phyloP scores from a whole-genome alignment of 2,329 filamentous ascomycete species.

The Aspergillus eucalypticola region DNA sequence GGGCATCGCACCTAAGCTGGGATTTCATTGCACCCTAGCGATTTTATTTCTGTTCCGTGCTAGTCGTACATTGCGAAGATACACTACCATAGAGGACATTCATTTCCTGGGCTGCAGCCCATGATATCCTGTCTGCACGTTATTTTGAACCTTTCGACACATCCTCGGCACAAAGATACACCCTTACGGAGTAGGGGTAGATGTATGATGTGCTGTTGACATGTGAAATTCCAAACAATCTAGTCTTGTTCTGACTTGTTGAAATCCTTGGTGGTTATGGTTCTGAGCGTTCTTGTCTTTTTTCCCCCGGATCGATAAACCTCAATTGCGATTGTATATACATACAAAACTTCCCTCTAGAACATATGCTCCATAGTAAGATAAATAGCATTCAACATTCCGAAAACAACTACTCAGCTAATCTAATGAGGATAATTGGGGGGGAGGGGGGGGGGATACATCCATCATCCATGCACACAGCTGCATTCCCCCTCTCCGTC shows the following conservation, averaged over 20 bases:
- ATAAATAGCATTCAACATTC: neutral
- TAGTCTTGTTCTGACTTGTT: neutral
- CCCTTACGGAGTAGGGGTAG: neutral
- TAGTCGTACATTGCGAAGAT: neutral
- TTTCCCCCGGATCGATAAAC: neutral
- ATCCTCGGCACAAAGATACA: neutral
- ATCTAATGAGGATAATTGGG: neutral
- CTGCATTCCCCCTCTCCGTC: neutral
- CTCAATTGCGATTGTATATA: neutral
- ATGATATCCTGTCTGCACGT: neutral
- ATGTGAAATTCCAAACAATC: neutral
- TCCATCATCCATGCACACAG: neutral
- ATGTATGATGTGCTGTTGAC: neutral
- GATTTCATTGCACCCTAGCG: neutral
- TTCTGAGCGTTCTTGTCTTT: constrained; percentile 1
- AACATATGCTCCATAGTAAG: neutral
- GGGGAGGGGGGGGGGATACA: too few species aligned
- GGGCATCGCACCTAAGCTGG: neutral
- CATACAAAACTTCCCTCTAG: neutral
- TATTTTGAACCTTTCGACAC: neutral
- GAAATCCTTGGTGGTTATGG: neutral
- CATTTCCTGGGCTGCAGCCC: neutral
- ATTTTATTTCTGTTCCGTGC: neutral
- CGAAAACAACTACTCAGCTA: neutral
- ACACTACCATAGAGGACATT: neutral